These are phyloP conservation scores for Leccinum griseonigrum DNA, from an alignment of 1,284 basidiomycete species.

Conservation along the genomic window DNA sequence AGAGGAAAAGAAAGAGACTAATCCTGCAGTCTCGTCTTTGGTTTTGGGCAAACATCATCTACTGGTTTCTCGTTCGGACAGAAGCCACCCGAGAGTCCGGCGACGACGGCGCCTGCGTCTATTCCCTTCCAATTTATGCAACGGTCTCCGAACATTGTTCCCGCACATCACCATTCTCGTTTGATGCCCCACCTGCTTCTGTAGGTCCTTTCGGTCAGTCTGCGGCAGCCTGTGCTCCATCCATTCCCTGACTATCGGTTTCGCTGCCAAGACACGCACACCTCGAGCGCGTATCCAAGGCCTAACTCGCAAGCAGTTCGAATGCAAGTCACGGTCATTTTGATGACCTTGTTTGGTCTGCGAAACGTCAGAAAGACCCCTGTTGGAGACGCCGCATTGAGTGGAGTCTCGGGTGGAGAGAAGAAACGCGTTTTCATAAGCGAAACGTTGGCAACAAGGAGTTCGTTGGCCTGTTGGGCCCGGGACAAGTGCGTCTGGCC, in stretches of 20 bases:
- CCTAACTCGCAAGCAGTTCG: conserved; percentile 44
- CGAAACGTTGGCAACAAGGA: conserved; percentile 46
- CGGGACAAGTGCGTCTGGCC: conserved; percentile 43
- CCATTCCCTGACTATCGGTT: conserved; percentile 46
- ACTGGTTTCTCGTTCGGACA: conserved; percentile 35
- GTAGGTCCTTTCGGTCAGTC: conserved; percentile 45
- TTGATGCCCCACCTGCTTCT: conserved; percentile 37
- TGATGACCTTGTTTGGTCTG: conserved; percentile 72
- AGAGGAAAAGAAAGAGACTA: conserved; percentile 33
- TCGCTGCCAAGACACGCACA: conserved; percentile 61
- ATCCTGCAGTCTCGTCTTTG: conserved; percentile 25
- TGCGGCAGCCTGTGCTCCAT: conserved; percentile 44
- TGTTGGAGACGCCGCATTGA: conserved; percentile 73
- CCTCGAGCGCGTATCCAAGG: conserved; percentile 48
- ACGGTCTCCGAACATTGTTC: conserved; percentile 36
- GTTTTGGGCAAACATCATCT: conserved; percentile 31
- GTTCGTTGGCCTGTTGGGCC: conserved; percentile 43
- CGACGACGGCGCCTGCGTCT: conserved; percentile 34
- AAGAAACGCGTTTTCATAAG: conserved; percentile 69
- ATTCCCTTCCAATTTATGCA: conserved; percentile 45
- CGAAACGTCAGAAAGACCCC: conserved; percentile 56
- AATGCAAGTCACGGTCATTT: conserved; percentile 47
- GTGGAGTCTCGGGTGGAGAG: conserved; percentile 82
- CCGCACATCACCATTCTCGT: conserved; percentile 44
- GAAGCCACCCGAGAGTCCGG: conserved; percentile 35